Percentiles rank a stretch among this genome's conserved stretches.
These are phyloP conservation scores for Emiliania huxleyi DNA, from an alignment of 78 protist genomes.

Conservation along the genomic window DNA sequence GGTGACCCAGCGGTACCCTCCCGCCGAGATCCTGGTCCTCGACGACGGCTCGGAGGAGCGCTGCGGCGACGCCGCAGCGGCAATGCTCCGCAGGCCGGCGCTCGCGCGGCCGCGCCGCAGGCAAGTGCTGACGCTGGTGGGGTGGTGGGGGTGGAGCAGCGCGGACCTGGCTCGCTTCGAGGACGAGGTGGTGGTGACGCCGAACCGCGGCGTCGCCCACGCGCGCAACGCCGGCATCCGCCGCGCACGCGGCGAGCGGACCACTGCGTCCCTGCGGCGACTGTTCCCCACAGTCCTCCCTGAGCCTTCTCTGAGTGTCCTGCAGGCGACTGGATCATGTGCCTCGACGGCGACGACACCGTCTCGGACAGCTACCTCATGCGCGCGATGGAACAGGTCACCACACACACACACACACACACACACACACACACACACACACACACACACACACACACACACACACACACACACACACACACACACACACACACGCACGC, in stretches of 20 bases:
- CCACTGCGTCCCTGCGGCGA: too few relatives aligned
- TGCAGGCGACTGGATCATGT: background rate
- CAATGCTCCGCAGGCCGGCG: background rate
- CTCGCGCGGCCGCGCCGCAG: background rate
- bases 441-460: too few relatives aligned
- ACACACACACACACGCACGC: too few relatives aligned
- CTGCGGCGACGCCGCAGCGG: background rate
- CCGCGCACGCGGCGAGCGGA: too few relatives aligned
- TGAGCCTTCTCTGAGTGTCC: too few relatives aligned
- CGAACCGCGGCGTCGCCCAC: conserved; percentile 17
- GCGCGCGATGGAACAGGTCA: background rate
- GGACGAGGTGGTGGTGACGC: conserved; percentile 3
- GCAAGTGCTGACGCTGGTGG: background rate
- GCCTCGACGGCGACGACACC: conserved; percentile 19
- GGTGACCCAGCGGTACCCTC: background rate
- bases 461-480: too few relatives aligned
- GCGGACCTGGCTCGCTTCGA: background rate
- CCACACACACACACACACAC: too few relatives aligned
- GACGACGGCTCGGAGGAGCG: conserved; percentile 1
- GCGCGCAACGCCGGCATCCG: background rate
- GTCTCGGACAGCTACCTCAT: background rate
- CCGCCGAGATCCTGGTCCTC: background rate
- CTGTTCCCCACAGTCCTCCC: too few relatives aligned
- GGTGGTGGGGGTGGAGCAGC: conserved; percentile 3
- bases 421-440: too few relatives aligned